Evolutionary conservation across 495 filamentous ascomycete species (phyloP), one percentile per base, ranked within the genome.

Genomic region (Xylaria curta): DNA sequence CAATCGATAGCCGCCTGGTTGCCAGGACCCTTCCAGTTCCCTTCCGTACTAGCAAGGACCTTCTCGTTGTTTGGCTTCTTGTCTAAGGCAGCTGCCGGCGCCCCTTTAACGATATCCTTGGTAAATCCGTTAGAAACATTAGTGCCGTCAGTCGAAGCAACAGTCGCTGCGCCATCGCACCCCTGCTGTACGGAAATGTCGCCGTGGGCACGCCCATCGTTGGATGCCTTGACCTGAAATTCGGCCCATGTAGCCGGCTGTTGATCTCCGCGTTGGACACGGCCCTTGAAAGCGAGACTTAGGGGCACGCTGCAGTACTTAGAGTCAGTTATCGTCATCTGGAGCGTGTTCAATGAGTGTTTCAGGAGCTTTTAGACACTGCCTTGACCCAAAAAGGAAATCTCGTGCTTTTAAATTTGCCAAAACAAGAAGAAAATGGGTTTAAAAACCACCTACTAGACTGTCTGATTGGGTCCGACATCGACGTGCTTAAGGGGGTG

Each of bases 131-230:
- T 80, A 7, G 69, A 74, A 26, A 73, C 68, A 6, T 76, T 74
- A 26, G 76, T 76, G 3, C 82, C 82, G 66, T 84, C 82, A 0
- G 81, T 84, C 12, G 78, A 73, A 26, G 73, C 72, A 26, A 85
- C 80, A 5, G 79, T 82, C 6, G 81, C 82, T 0, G 82, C 82
- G 12, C 82, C 81, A 70, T 85, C 82, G 61, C 81, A 84, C 0
- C 82, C 82, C 62, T 85, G 82, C 76, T 85, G 69, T 0, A 84
- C 61, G 12, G 74, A 77, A 70, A 85, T 79, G 68, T 85, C 82
- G 33, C 82, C 82, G 69, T 85, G 82, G 2, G 82, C 82, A 26
- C 73, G 67, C n/a, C 73, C 73, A 69, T 85, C 82, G 61, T 84
- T 75, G 3, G 72, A 63, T 10, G 82, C 82, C 15, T 75, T 74